Base-by-base conservation (phyloP, 1,284 basidiomycete species). In the Cryptococcus depauperatus region DNA sequence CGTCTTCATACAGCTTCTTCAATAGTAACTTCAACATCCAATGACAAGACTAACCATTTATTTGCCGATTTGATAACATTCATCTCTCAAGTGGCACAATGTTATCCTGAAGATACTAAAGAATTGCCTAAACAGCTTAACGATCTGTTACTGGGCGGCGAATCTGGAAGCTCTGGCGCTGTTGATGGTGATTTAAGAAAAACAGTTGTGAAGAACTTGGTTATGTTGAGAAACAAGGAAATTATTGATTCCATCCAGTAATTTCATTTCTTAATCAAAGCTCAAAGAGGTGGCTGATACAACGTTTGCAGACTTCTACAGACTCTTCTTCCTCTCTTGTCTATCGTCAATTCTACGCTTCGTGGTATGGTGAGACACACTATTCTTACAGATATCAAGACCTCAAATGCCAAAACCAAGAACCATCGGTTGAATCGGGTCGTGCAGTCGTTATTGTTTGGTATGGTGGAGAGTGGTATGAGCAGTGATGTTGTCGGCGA, bases 341-440 rank as follows among this genome's bases (percentile, higher is more conserved):
- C 92, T 14, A 82, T 86, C 34, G 91, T 90, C 0, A 84, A 85
- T 4, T 95, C 91, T 0, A 79, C 88, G 0, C 79, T 97, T 16
- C 82, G 93, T 22, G 74, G 81, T 0, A 84, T 84, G 54, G 91
- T 98, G 54, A 83, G 91, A n/a, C 84, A 83, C 58, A 95, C 90
- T 1, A 98, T 99, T 63, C 76, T 97, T n/a, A 83, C 86, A 14
- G 93, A 98, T 58, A 86, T 99, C 56, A 84, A 84, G 59, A 86
- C 84, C 4, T 91, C 93, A 33, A 99, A 99, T 65, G 73, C 81
- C 32, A 83, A 82, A 48, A 77, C 84, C 32, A 91, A 89, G 68
- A 95, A 97, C 61, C 91, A 96, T 73, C 91, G 92, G 61, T 80
- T 98, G 25, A 99, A 99, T 66, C 81, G 89, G 32, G 85, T 91